Conservation (phyloP, 208 protist genomes). For the Wallacemonas sp. region DNA sequence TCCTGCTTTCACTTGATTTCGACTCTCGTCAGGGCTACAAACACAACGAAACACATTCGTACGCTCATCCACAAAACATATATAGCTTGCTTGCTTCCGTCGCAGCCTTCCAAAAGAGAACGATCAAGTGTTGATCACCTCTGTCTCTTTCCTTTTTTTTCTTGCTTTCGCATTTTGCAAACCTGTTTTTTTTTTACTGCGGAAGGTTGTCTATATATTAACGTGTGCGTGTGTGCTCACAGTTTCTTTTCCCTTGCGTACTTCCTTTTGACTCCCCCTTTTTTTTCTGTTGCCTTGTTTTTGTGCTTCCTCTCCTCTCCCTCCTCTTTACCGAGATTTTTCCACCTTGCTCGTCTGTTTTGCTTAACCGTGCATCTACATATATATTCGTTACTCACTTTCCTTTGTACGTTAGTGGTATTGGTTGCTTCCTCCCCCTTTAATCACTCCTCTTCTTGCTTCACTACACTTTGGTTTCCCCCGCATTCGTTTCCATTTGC, state of each 20-base stretch:
- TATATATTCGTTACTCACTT: too few relatives aligned
- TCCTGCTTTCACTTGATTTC: not conserved
- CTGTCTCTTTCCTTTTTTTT: constrained; percentile 14
- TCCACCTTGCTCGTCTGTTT: too few relatives aligned
- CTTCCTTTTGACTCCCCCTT: not conserved
- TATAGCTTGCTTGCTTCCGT: too few relatives aligned
- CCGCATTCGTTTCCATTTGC: too few relatives aligned
- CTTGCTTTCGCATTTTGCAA: not conserved
- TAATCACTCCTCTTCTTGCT: too few relatives aligned
- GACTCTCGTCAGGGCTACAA: not conserved
- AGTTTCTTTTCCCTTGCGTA: not conserved
- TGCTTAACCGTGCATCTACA: too few relatives aligned
- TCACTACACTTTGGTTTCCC: too few relatives aligned
- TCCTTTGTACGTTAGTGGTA: too few relatives aligned
- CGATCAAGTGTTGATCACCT: not conserved
- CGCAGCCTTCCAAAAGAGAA: too few relatives aligned
- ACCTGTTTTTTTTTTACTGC: not conserved
- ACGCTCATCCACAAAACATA: too few relatives aligned
- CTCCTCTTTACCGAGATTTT: not conserved
- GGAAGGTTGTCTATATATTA: too few relatives aligned
- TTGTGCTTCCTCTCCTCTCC: not conserved
- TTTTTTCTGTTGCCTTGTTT: not conserved
- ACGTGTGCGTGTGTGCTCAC: not conserved
- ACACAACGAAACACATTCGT: not conserved
- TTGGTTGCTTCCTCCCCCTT: too few relatives aligned